A percentile compares a stretch with the other conserved stretches of the same genome.
Evolutionary conservation across 2,329 filamentous ascomycete species (phyloP).

Genomic region (Talaromyces sp.): DNA sequence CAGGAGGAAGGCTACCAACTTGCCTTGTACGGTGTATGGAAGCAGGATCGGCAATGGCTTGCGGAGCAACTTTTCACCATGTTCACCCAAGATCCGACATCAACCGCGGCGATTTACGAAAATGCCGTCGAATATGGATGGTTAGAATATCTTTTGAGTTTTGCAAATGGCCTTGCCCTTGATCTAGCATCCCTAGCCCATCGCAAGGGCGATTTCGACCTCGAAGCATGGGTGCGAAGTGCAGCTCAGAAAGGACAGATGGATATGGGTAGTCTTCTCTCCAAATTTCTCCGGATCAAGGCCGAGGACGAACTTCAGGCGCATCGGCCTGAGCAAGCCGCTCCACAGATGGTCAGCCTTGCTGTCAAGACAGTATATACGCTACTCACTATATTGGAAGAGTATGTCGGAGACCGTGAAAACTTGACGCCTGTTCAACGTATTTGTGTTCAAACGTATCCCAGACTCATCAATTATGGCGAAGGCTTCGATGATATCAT

Average conservation of each 20-base stretch:
- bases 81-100: slow-evolving; percentile 66
- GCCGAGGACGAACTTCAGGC: slow-evolving; percentile 72
- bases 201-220: slow-evolving; percentile 71
- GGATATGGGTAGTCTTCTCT: slow-evolving; percentile 66
- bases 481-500: slow-evolving; percentile 90
- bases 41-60: slow-evolving; percentile 84
- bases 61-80: slow-evolving; percentile 72
- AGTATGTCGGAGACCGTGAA: slow-evolving; percentile 57
- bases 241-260: slow-evolving; percentile 61
- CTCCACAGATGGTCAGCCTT: slow-evolving; percentile 67
- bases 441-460: slow-evolving; percentile 86
- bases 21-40: slow-evolving; percentile 87
- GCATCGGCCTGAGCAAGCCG: slow-evolving; percentile 65
- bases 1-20: slow-evolving; percentile 76
- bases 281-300: slow-evolving; percentile 81
- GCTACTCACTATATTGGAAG: slow-evolving; percentile 73
- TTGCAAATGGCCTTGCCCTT: slow-evolving; percentile 78
- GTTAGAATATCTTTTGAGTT: slow-evolving; percentile 74
- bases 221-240: slow-evolving; percentile 74
- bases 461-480: slow-evolving; percentile 91
- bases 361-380: slow-evolving; percentile 81
- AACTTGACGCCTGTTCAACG: slow-evolving; percentile 79
- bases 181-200: slow-evolving; percentile 85
- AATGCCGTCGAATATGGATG: slow-evolving; percentile 78
- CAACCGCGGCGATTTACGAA: slow-evolving; percentile 68